phyloP scores from a whole-genome alignment of 2,329 filamentous ascomycete genomes.

The Fulvia fulva region DNA sequence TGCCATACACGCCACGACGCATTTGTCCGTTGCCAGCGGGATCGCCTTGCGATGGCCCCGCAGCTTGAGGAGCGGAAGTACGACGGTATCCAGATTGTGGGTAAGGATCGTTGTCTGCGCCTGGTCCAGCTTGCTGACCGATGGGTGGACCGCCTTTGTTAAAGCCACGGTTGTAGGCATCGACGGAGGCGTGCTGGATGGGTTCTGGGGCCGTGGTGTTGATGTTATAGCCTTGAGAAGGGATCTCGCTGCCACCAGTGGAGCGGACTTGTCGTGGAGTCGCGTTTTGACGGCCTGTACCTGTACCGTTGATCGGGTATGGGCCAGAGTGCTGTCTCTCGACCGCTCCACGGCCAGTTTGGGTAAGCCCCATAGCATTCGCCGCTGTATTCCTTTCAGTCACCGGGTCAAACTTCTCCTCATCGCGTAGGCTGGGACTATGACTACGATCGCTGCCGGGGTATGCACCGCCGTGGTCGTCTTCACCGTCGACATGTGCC shows the following conservation, averaged over 20 bases:
- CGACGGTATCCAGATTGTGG: slow-evolving; percentile 19
- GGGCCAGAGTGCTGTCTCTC: slow-evolving; percentile 1
- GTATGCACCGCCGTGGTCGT: slow-evolving; percentile 15
- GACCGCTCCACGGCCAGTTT: slow-evolving; percentile 14
- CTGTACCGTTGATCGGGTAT: neutral
- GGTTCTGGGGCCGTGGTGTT: neutral
- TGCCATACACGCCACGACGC: slow-evolving; percentile 2
- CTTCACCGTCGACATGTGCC: slow-evolving; percentile 9
- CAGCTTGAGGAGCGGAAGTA: slow-evolving; percentile 7
- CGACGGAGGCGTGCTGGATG: neutral
- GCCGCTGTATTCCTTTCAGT: slow-evolving; percentile 15
- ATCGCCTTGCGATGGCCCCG: neutral
- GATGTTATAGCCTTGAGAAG: slow-evolving; percentile 3
- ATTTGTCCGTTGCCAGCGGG: neutral
- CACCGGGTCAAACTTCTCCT: slow-evolving; percentile 13
- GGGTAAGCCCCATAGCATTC: slow-evolving; percentile 16
- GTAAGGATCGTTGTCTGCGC: slow-evolving; percentile 6
- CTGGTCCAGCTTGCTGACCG: slow-evolving; percentile 12
- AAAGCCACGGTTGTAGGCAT: slow-evolving; percentile 23
- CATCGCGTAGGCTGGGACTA: slow-evolving; percentile 4
- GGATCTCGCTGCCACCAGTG: neutral
- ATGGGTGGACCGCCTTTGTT: slow-evolving; percentile 25
- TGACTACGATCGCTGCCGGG: slow-evolving; percentile 15
- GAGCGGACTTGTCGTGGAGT: slow-evolving; percentile 5
- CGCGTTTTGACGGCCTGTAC: neutral